Conservation (phyloP, 2,329 filamentous ascomycete species). For the Fusarium goolgardi region DNA sequence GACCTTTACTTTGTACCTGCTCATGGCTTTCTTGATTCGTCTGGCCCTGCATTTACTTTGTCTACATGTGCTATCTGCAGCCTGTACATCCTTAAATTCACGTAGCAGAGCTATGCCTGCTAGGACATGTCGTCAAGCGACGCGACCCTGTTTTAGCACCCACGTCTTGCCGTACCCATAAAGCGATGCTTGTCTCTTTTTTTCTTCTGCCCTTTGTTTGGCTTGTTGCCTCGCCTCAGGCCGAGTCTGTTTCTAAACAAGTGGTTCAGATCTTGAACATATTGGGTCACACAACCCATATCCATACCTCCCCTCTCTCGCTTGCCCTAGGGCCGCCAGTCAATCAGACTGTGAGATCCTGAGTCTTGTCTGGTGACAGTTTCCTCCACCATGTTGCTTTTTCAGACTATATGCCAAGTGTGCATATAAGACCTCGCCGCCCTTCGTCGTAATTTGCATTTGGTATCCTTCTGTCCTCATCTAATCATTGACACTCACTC, state of each 20-base stretch:
- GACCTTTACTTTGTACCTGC: conserved; percentile 33
- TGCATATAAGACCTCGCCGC: conserved; percentile 45
- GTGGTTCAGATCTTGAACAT: conserved; percentile 53
- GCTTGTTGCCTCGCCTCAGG: conserved; percentile 49
- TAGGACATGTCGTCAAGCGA: conserved; percentile 40
- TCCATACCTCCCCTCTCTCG: conserved; percentile 50
- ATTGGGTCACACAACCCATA: conserved; percentile 52
- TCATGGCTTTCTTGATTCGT: conserved; percentile 36
- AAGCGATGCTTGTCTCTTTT: conserved; percentile 36
- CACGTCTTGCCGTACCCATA: conserved; percentile 44
- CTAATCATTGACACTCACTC: conserved; percentile 27
- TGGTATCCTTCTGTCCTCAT: conserved; percentile 19
- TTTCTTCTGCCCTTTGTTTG: conserved; percentile 39
- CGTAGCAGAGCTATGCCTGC: conserved; percentile 28
- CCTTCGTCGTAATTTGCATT: conserved; percentile 32
- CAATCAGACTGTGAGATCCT: conserved; percentile 35
- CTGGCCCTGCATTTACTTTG: conserved; percentile 38
- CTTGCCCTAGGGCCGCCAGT: conserved; percentile 38
- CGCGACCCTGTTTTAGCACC: conserved; percentile 31
- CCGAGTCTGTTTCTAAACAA: conserved; percentile 52
- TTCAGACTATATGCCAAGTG: conserved; percentile 40
- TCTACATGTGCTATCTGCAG: conserved; percentile 26
- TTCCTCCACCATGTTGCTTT: conserved; percentile 44
- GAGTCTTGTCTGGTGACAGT: conserved; percentile 39
- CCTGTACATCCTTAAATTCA: conserved; percentile 21